These are phyloP conservation scores for Populus deltoides DNA, from an alignment of 345 rosid genomes.

Conservation along the genomic window DNA sequence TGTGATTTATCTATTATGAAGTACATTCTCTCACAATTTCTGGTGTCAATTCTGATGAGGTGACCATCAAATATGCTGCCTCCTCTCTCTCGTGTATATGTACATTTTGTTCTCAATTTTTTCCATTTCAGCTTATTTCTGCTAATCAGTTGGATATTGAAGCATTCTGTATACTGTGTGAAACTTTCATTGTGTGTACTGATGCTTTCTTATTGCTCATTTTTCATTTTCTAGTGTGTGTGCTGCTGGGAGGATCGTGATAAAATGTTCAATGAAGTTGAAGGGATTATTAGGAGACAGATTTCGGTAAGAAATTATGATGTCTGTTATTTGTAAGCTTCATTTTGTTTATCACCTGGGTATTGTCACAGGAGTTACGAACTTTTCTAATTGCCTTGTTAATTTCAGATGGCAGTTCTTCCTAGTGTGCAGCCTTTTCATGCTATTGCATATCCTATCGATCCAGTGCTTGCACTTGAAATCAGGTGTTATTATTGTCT, in stretches of 20 bases:
- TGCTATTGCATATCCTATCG: conserved; percentile 97
- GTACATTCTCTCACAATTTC: background rate
- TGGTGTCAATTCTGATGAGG: background rate
- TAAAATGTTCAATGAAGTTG: conserved; percentile 77
- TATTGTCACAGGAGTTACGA: background rate
- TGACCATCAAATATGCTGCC: background rate
- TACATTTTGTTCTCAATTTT: background rate
- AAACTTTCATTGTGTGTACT: background rate
- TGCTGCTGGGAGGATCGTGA: conserved; percentile 96
- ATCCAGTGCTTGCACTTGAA: conserved; percentile 91
- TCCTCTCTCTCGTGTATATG: background rate
- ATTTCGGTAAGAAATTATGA: conserved; percentile 50
- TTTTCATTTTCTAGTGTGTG: conserved; percentile 50
- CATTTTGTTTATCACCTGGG: background rate
- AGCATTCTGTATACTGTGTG: background rate
- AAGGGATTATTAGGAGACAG: conserved; percentile 82
- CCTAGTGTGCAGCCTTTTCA: conserved; percentile 99
- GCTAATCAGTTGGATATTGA: background rate
- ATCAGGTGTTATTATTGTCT: conserved; percentile 55
- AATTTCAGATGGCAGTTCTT: conserved; percentile 72
- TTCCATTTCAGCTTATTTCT: background rate
- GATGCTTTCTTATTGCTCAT: background rate
- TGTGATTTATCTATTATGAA: background rate
- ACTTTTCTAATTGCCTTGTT: background rate
- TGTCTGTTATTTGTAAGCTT: background rate